A percentile compares a stretch with the other conserved stretches of the same genome.
These are phyloP conservation scores for Coelastrella sp. DNA, from an alignment of 139 green algal species.

Conservation along the genomic window DNA sequence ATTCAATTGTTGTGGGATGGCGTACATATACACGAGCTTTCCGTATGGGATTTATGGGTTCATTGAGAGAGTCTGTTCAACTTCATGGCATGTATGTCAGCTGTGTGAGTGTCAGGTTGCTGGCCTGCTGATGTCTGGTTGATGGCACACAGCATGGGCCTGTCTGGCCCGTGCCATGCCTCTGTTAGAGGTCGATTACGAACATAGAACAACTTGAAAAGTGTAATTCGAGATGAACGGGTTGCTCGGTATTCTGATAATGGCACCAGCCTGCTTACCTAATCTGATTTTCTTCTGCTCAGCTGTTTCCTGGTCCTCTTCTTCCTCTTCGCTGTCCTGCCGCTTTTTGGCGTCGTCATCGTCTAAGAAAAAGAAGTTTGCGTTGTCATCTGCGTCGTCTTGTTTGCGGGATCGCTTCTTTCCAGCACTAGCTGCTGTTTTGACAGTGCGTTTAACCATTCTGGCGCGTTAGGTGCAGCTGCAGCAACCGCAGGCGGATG, in stretches of 20 bases:
- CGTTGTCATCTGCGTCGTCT: conserved; percentile 53
- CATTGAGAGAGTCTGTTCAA: too few relatives aligned
- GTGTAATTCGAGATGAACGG: too few relatives aligned
- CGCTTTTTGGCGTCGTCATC: conserved; percentile 57
- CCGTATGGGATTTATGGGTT: too few relatives aligned
- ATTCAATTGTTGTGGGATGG: too few relatives aligned
- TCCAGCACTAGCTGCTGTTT: neutral
- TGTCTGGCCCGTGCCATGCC: neutral
- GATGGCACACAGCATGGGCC: neutral
- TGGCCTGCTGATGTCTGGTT: too few relatives aligned
- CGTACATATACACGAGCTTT: too few relatives aligned
- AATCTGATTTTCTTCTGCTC: conserved; percentile 86
- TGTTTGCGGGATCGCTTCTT: neutral
- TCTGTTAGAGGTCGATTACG: neutral
- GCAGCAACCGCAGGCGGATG: too few relatives aligned
- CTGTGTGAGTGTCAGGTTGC: too few relatives aligned
- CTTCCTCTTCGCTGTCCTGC: conserved; percentile 53
- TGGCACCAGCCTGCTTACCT: conserved; percentile 52
- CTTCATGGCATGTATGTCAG: too few relatives aligned
- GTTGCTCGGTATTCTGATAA: neutral
- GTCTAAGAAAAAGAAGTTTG: conserved; percentile 53
- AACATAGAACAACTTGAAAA: too few relatives aligned
- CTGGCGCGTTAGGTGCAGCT: neutral
- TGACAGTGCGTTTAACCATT: neutral
- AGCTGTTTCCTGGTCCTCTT: conserved; percentile 77